Percentiles rank a stretch among this genome's conserved stretches.
Conservation (phyloP, 176 grass and related monocot genomes). For the Echinochloa phyllopogon region DNA sequence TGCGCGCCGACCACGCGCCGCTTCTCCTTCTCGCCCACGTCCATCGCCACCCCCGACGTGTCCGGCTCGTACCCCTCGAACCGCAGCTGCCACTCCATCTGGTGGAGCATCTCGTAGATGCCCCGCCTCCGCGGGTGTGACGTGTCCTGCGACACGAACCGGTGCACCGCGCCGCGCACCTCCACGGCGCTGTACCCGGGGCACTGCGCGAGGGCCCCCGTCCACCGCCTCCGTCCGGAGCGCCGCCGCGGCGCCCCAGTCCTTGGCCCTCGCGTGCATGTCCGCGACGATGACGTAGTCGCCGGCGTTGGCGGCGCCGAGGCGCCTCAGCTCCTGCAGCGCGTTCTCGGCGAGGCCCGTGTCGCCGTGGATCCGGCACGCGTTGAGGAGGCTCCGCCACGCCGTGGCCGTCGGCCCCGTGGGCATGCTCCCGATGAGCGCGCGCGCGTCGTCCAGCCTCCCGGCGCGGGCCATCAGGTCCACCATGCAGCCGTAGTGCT, state of each 20-base stretch:
- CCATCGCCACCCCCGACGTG: constrained; percentile 62
- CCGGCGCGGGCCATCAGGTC: constrained; percentile 74
- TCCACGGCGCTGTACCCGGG: constrained; percentile 74
- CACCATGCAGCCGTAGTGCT: constrained; percentile 86
- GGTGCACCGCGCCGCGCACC: constrained; percentile 69
- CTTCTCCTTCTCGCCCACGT: constrained; percentile 70
- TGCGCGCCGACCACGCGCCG: constrained; percentile 41
- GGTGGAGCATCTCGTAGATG: constrained; percentile 81
- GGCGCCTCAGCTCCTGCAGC: constrained; percentile 42
- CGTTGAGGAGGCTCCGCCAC: constrained; percentile 76
- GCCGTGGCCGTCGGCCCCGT: constrained; percentile 56
- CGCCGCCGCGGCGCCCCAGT: constrained; percentile 45
- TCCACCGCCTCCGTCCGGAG: constrained; percentile 52
- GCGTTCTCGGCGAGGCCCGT: constrained; percentile 50
- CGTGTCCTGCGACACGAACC: constrained; percentile 75
- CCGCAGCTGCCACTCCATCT: constrained; percentile 80
- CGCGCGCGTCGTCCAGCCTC: constrained; percentile 56
- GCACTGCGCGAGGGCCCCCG: constrained; percentile 44
- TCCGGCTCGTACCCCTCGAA: constrained; percentile 65
- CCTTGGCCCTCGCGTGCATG: constrained; percentile 59
- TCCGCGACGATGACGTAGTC: constrained; percentile 78
- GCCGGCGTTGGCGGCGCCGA: constrained; percentile 49
- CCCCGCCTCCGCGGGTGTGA: constrained; percentile 54
- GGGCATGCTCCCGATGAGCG: constrained; percentile 67
- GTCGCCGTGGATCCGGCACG: constrained; percentile 70